Percentiles rank a stretch among this genome's conserved stretches.
These are phyloP conservation scores for Rhizopus delemar DNA, from an alignment of 371 early-diverging fungal species.

Conservation along the genomic window DNA sequence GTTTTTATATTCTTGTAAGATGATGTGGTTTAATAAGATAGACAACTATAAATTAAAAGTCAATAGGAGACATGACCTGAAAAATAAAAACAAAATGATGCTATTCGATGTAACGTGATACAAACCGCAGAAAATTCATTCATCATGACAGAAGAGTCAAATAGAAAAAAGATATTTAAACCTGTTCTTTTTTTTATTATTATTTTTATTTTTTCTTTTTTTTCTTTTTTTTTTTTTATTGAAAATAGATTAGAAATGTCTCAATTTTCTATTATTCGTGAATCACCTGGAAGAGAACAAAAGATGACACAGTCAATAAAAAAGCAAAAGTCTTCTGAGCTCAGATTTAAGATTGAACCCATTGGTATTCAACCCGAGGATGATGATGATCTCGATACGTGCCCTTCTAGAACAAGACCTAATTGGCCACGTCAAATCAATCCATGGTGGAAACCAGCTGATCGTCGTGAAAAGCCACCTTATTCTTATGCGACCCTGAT, in stretches of 20 bases:
- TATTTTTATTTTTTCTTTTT: conserved; percentile 6
- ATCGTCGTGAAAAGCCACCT: conserved; percentile 72
- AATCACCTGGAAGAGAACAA: conserved; percentile 19
- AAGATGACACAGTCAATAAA: conserved; percentile 1
- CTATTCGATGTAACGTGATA: conserved; percentile 20
- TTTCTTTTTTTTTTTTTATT: background rate
- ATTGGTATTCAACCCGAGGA: conserved; percentile 45
- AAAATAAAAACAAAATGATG: conserved; percentile 12
- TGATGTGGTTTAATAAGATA: background rate
- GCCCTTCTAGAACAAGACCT: conserved; percentile 41
- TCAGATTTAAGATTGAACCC: conserved; percentile 43
- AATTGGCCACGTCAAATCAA: conserved; percentile 44
- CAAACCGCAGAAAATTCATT: conserved; percentile 8
- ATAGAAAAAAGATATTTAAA: background rate
- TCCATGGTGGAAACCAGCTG: conserved; percentile 51
- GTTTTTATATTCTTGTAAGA: conserved; percentile 1
- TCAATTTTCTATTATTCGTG: conserved; percentile 33
- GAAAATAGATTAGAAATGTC: conserved; percentile 20
- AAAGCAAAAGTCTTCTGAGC: conserved; percentile 22
- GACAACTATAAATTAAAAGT: background rate
- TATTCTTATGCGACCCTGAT: conserved; percentile 93
- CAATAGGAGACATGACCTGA: background rate
- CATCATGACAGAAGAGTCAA: conserved; percentile 4
- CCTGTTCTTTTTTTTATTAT: conserved; percentile 6
- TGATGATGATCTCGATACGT: conserved; percentile 48